A percentile compares a stretch with the other conserved stretches of the same genome.
These are phyloP conservation scores for Diaporthe humulicola DNA, from an alignment of 2,329 filamentous ascomycete genomes.

Conservation along the genomic window DNA sequence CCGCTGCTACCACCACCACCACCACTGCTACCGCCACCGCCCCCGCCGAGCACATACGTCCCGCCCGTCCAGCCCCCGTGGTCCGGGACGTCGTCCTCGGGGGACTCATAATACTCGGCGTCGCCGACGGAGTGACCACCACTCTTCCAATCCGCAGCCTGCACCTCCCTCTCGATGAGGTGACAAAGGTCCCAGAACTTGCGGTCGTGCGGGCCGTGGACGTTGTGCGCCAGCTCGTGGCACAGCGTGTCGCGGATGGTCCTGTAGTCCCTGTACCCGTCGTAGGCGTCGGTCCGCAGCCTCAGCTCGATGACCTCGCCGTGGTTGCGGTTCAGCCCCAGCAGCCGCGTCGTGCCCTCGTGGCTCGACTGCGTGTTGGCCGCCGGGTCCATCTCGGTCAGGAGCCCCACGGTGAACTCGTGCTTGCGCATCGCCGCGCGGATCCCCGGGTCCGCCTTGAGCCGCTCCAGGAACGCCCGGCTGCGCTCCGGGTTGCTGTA, in stretches of 20 bases:
- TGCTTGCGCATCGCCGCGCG: slow-evolving; percentile 86
- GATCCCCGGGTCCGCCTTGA: slow-evolving; percentile 89
- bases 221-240: slow-evolving; percentile 95
- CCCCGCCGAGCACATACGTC: slow-evolving; percentile 79
- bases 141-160: slow-evolving; percentile 80
- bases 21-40: slow-evolving; percentile 50
- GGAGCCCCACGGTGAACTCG: slow-evolving; percentile 83
- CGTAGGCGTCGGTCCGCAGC: slow-evolving; percentile 91
- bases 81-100: slow-evolving; percentile 68
- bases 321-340: slow-evolving; percentile 88
- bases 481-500: slow-evolving; percentile 82
- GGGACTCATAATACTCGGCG: slow-evolving; percentile 70
- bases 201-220: slow-evolving; percentile 85
- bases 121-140: slow-evolving; percentile 77
- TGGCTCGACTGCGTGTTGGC: slow-evolving; percentile 80
- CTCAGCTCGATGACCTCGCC: slow-evolving; percentile 93
- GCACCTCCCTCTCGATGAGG: slow-evolving; percentile 89
- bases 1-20: slow-evolving; percentile 47
- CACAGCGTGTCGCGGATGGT: slow-evolving; percentile 93
- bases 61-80: slow-evolving; percentile 84
- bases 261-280: slow-evolving; percentile 93
- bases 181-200: slow-evolving; percentile 92
- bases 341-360: slow-evolving; percentile 79
- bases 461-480: slow-evolving; percentile 77
- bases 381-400: slow-evolving; percentile 96